Percentiles rank a stretch among this genome's conserved stretches.
phyloP scores from a whole-genome alignment of 148 eudicot genomes.

The Silene latifolia region DNA sequence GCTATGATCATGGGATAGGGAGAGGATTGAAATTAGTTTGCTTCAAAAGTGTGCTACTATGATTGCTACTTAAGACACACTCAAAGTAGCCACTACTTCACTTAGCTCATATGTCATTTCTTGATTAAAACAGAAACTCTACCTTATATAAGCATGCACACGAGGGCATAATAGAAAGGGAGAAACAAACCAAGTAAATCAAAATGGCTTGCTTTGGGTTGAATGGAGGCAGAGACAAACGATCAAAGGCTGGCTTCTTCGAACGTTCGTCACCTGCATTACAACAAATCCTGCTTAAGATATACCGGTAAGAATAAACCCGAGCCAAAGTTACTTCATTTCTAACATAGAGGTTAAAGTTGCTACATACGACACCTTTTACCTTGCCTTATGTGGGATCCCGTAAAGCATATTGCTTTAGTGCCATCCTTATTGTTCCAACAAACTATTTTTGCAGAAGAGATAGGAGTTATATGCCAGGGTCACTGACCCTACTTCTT shows the following conservation, averaged over 20 bases:
- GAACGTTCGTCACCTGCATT: conserved; percentile 36
- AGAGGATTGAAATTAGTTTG: conserved; percentile 7
- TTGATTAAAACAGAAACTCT: conserved; percentile 3
- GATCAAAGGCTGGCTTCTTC: conserved; percentile 21
- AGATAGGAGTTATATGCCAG: not conserved
- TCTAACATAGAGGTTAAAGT: not conserved
- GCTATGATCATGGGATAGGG: not conserved
- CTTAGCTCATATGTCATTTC: conserved; percentile 23
- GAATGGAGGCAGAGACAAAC: conserved; percentile 4
- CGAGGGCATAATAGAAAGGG: not conserved
- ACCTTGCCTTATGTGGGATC: not conserved
- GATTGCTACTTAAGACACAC: conserved; percentile 31
- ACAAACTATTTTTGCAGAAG: not conserved
- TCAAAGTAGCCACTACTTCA: conserved; percentile 21
- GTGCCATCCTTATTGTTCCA: not conserved
- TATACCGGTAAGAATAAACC: conserved; percentile 18
- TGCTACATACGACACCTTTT: not conserved
- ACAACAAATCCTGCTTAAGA: conserved; percentile 30
- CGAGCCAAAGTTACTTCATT: not conserved
- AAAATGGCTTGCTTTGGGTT: conserved; percentile 31
- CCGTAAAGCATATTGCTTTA: not conserved
- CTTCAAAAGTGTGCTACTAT: conserved; percentile 29
- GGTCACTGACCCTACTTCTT: conserved; percentile 18
- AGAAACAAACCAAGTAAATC: not conserved
- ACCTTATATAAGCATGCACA: conserved; percentile 8